Base-by-base conservation (phyloP, 208 protist genomes). In the Strigomonas galati region DNA sequence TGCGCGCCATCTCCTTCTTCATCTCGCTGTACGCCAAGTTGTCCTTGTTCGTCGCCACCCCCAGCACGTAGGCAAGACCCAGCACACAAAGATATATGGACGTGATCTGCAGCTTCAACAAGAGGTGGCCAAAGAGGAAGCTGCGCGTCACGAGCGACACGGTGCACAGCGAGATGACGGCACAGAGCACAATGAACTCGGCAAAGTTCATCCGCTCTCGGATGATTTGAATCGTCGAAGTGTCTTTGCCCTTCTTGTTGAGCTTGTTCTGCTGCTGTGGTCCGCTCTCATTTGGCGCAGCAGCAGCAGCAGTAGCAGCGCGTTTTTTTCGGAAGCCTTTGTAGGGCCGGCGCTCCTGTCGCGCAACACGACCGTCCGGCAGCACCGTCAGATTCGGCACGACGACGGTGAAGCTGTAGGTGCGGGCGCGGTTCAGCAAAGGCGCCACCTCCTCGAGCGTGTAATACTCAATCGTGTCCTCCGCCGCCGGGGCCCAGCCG, bases 361-460 rank as follows among this genome's bases (percentile, higher is more conserved):
- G 28, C 7, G 60, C 51, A 10, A 76, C 49, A 4, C 62, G 61
- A 15, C 74, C 77, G 30, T 86, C 65, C 0, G 76, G 69, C 30
- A 68, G 60, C 3, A 64, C 60, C 5, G 76, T 77, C 17, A 82
- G 32, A 23, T 66, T 71, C 15, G 73, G 73, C 15, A 93, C 83
- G 21, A 57, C 40, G 12, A 79, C 74, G 0, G 65, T 85, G 60
- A 68, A 82, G 0, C 83, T 81, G 71, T 93, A 93, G 23, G 76
- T 87, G 56, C 80, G 78, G 0, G 87, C 81, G 9, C 87, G 76
- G 1, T 61, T 66, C 19, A 73, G 67, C 49, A 74, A 69, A 0
- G 82, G 81, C 19, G 48, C 51, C 21, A 62, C 62, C 37, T 92
- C 85, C 14, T 58, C 63, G 30, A 91, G 67, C 5, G 71, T 32